Percentiles rank a stretch among this genome's conserved stretches.
Evolutionary conservation across 345 rosid genomes (phyloP).

Genomic region (Corchorus olitorius): DNA sequence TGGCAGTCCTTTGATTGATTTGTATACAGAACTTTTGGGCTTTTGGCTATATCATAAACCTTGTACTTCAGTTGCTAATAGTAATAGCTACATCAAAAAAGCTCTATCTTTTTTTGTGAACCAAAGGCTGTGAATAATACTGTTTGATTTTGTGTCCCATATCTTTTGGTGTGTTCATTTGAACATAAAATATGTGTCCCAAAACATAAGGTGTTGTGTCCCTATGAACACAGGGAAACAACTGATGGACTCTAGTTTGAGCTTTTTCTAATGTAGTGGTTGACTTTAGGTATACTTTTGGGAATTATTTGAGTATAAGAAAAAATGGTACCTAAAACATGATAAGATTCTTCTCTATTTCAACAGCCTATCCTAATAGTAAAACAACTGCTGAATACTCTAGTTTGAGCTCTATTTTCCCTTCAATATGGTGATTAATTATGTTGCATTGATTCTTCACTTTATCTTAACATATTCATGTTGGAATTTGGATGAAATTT

Average conservation of each 20-base stretch:
- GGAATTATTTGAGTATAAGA: no score
- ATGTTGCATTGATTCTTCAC: no score
- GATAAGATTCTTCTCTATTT: background rate
- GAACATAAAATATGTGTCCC: background rate
- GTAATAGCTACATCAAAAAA: background rate
- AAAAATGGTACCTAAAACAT: background rate
- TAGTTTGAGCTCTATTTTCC: background rate
- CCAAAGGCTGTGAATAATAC: background rate
- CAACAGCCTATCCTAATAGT: background rate
- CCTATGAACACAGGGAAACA: no score
- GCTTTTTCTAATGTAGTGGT: no score
- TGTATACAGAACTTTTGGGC: background rate
- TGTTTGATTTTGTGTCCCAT: background rate
- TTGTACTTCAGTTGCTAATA: background rate
- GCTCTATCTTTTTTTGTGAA: background rate
- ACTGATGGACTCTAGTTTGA: no score
- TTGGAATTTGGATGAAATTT: no score
- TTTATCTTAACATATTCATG: no score
- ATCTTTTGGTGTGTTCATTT: background rate
- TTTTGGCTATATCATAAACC: background rate
- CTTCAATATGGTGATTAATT: background rate
- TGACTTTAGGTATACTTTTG: no score
- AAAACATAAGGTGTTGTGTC: no score
- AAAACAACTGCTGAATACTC: background rate
- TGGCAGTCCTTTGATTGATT: background rate